Base-by-base conservation (phyloP, 495 filamentous ascomycete species). In the Daldinia decipiens region DNA sequence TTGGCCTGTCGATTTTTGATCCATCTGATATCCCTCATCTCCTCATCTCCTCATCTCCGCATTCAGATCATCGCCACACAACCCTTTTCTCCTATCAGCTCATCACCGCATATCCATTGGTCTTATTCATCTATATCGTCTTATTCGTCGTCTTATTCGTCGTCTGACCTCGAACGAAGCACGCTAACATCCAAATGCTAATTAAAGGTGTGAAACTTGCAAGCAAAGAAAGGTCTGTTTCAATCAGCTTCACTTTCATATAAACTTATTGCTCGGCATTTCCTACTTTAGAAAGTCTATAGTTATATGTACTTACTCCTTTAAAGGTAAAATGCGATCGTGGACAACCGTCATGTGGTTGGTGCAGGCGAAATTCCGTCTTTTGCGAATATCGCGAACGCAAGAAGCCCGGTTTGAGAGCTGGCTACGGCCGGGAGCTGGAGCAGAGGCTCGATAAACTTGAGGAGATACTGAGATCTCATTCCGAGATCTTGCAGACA, bases 341-440 rank as follows among this genome's bases (percentile, higher is more conserved):
- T 24, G 87, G 89, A 9, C 92, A 94, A 63, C 93, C 93, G 8
- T 89, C 88, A 63, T 97, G 93, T 79, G 93, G 93, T 50, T 96
- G 93, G 93, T 97, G 93, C 75, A 84, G 83, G 71, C 88, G 92
- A 61, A 96, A 96, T 77, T 86, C 86, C 5, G 90, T 92, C 45
- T 40, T 82, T 27, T 95, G 92, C 80, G 91, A 94, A 76, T 95
- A 95, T 79, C 93, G 90, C 75, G 91, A 93, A 74, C 86, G 92
- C 19, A 95, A 93, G 81, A 95, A 95, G 77, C 92, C 92, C 21
- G 92, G 92, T 0, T 80, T 95, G 53, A 82, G 92, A 64, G 93
- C 93, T 54, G 93, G 93, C 1, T 97, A 96, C 77, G 93, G 93
- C 1, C 86, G 93, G 61, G 93, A 97, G 79, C 80, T 97, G 40